Evolutionary conservation across 1,284 basidiomycete species (phyloP).

Genomic region (Malassezia pachydermatis): DNA sequence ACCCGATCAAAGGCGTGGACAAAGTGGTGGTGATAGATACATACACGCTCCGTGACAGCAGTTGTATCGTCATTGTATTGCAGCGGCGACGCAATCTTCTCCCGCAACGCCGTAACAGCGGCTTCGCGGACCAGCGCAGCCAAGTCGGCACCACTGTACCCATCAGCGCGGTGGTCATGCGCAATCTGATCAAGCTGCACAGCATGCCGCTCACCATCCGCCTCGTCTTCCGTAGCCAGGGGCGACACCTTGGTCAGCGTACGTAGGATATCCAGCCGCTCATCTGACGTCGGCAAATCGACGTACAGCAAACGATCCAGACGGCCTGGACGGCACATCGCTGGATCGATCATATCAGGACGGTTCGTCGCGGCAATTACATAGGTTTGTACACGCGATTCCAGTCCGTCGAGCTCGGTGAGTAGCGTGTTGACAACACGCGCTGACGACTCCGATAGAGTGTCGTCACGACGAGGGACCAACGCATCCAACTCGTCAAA

Average conservation of each 20-base stretch:
- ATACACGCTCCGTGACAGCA: slow-evolving; percentile 1
- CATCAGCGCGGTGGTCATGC: slow-evolving; percentile 29
- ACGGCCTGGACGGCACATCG: slow-evolving; percentile 91
- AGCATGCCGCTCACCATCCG: slow-evolving; percentile 50
- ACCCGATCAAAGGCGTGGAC: slow-evolving; percentile 14
- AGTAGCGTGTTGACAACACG: slow-evolving; percentile 95
- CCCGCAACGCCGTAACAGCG: slow-evolving; percentile 68
- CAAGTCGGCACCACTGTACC: slow-evolving; percentile 43
- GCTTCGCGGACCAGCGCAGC: slow-evolving; percentile 55
- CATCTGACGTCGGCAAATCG: slow-evolving; percentile 67
- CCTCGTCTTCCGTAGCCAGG: slow-evolving; percentile 52
- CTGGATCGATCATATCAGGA: slow-evolving; percentile 98
- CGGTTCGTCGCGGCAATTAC: slow-evolving; percentile 94
- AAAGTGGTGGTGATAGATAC: slow-evolving; percentile 15
- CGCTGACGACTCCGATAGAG: slow-evolving; percentile 79
- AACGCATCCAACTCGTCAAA: slow-evolving; percentile 95
- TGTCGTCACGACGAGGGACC: slow-evolving; percentile 84
- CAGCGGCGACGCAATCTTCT: slow-evolving; percentile 40
- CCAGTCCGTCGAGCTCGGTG: slow-evolving; percentile 89
- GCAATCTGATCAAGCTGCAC: slow-evolving; percentile 31
- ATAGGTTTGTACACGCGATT: slow-evolving; percentile 73
- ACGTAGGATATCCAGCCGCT: slow-evolving; percentile 67
- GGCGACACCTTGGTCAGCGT: slow-evolving; percentile 63
- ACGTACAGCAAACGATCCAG: slow-evolving; percentile 95
- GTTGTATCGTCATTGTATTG: slow-evolving; percentile 5